Percentiles rank a stretch among this genome's conserved stretches.
These are phyloP conservation scores for Alternaria sp. DNA, from an alignment of 2,329 filamentous ascomycete species.

Conservation along the genomic window DNA sequence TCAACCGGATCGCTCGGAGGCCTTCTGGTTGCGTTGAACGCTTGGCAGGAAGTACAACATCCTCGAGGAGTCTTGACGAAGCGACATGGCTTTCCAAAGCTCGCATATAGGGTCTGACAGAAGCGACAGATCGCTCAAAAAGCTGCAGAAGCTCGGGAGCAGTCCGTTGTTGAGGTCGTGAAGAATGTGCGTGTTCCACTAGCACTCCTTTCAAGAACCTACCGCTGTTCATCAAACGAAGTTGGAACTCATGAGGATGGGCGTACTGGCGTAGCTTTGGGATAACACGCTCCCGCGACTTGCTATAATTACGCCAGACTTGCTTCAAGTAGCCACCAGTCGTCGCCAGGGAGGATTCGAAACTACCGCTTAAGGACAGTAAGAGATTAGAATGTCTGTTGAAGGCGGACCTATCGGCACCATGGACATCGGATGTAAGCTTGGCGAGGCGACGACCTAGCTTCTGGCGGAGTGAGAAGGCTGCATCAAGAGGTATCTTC, in stretches of 20 bases:
- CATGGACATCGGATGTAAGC: constrained; percentile 53
- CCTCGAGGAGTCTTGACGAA: constrained; percentile 25
- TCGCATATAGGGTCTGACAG: constrained; percentile 23
- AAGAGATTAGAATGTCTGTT: constrained; percentile 1
- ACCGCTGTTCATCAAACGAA: constrained; percentile 33
- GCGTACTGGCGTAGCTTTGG: constrained; percentile 52
- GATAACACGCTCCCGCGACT: constrained; percentile 48
- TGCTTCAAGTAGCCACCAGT: constrained; percentile 22
- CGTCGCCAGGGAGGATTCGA: constrained; percentile 21
- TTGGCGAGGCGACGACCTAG: constrained; percentile 65
- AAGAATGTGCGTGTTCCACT: neutral
- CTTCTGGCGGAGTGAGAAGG: constrained; percentile 58
- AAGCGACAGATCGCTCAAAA: constrained; percentile 18
- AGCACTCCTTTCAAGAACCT: constrained; percentile 8
- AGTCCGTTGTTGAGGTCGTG: neutral
- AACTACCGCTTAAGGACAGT: constrained; percentile 2
- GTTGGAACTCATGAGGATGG: constrained; percentile 8
- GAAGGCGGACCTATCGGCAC: neutral
- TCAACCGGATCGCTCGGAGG: constrained; percentile 45
- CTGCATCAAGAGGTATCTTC: constrained; percentile 44
- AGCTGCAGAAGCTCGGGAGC: constrained; percentile 20
- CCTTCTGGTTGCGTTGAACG: neutral
- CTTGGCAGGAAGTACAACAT: constrained; percentile 40
- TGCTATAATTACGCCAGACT: constrained; percentile 30
- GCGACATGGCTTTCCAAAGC: constrained; percentile 13